Conservation (phyloP, 306 rosid species). For the Dalbergia oliveri region DNA sequence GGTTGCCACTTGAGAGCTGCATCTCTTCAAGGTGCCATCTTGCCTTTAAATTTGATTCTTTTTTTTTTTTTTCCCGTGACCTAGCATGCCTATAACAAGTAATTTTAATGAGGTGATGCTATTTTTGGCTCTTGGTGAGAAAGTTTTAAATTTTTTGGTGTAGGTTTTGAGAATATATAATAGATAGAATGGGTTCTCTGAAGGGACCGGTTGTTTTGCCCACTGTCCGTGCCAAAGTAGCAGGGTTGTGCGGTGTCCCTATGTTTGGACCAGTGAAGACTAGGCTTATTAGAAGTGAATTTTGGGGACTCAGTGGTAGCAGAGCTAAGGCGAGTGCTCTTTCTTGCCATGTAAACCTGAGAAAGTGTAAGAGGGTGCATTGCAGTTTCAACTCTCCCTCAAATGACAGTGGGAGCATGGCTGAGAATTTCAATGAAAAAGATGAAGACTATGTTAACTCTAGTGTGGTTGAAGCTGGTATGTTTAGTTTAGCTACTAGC, state of each 20-base stretch:
- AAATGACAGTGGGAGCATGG: constrained; percentile 74
- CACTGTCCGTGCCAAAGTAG: constrained; percentile 61
- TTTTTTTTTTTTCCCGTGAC: constrained; percentile 1
- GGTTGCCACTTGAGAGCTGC: neutral
- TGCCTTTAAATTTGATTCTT: constrained; percentile 22
- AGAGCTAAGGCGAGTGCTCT: constrained; percentile 49
- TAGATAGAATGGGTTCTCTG: constrained; percentile 66
- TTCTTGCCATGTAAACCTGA: constrained; percentile 41
- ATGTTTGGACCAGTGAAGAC: constrained; percentile 55
- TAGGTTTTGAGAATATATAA: constrained; percentile 52
- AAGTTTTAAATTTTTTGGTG: neutral
- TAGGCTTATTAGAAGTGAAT: constrained; percentile 58
- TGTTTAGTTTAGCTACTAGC: constrained; percentile 21
- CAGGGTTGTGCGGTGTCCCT: constrained; percentile 63
- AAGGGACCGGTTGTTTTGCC: constrained; percentile 76
- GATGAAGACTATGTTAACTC: constrained; percentile 84
- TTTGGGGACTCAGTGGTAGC: constrained; percentile 59
- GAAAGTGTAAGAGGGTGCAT: constrained; percentile 58
- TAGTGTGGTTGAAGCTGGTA: constrained; percentile 80
- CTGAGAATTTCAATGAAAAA: constrained; percentile 74
- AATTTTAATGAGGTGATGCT: neutral
- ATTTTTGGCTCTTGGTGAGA: neutral
- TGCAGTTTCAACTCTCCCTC: constrained; percentile 78
- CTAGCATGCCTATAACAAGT: constrained; percentile 2
- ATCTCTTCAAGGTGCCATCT: constrained; percentile 43